Base-by-base conservation (phyloP, 192 early-diverging fungal genomes). In the Backusella mclennaniae region DNA sequence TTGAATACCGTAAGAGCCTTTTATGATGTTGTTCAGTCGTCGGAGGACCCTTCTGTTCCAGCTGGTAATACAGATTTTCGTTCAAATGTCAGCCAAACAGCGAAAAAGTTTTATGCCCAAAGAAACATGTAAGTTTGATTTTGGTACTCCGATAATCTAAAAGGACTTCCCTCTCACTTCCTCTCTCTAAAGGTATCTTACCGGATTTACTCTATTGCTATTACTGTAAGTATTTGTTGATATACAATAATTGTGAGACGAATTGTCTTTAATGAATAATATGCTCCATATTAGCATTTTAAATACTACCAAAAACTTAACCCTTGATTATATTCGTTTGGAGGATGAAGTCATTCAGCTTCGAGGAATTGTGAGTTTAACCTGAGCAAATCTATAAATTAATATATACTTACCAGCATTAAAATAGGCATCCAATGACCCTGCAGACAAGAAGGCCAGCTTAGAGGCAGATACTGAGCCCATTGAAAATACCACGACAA, bases 71-170 rank as follows among this genome's bases (percentile, higher is more conserved):
- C 77, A 17, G 82, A 87, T 29, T 71, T 80, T 29, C 85, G 85
- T 41, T 41, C 73, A 1, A 84, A 84, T 15, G 66, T 77, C 33
- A 77, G 71, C 35, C 31, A 84, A 9, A 77, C 84, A 44, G 85
- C 86, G 1, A 84, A 77, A 52, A 87, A 87, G 66, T 89, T 89
- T 69, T 89, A 89, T 67, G 84, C 84, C 29, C 88, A 89, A 67
- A 80, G 88, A 67, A 89, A 89, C 76, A 85, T 89, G 85, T 87
- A 84, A 67, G 80, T 76, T 0, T 0, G 4, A 0, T 26, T 53
- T 56, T 56, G 53, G 9, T 56, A 56, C 53, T 56, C 53, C 53
- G 53, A 39, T 39, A 39, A 33, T 39, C 11, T 39, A 39, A 39
- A 39, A 33, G 31, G 31, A 33, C 31, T 33, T 49, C 2, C 3